Evolutionary conservation across 2,329 filamentous ascomycete species (phyloP), one percentile per base, ranked within the genome.

Genomic region (Arachnopeziza araneosa): DNA sequence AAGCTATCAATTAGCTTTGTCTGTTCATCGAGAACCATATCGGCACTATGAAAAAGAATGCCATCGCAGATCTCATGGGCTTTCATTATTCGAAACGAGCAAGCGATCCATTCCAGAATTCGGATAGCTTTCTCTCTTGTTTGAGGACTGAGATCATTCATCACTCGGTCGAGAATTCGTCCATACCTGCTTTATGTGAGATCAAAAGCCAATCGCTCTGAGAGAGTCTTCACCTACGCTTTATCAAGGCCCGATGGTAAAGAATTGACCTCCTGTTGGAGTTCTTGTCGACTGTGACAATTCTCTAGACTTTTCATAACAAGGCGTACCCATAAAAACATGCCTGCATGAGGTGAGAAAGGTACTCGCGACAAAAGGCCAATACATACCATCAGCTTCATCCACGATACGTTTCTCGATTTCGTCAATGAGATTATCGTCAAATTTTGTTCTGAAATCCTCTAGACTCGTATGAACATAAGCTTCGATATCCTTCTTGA

Each of bases 151-250:
- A 19, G 36, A 44, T 44, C 36, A 44, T 44, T 44, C 36, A 44
- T 44, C 12, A 67, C 51, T 61, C 68, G 23, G 23, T 24, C 24
- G 2, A 70, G 63, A 19, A 68, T 59, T 55, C 69, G 57, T 24
- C 24, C 52, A 44, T 60, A 63, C 51, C 58, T 61, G 26, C 9
- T 19, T 44, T 44, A 4, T 44, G 17, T 44, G 17, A 44, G 24
- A 30, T 9, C 9, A 30, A 54, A 12, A 54, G 23, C 30, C 26
- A 30, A 24, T 30, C 24, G 9, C 10, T 54, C 3, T n/a, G n/a
- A 49, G 63, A 70, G 0, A 70, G 10, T 19, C 54, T 14, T 12
- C 6, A 44, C 57, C 61, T 56, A 64, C 62, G 60, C 60, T 52
- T 56, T 8, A 44, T 64, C 57, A 7, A 64, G 53, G 14, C 60